Evolutionary conservation across 2,329 filamentous ascomycete species (phyloP).

Genomic region (Epichloe glyceriae): DNA sequence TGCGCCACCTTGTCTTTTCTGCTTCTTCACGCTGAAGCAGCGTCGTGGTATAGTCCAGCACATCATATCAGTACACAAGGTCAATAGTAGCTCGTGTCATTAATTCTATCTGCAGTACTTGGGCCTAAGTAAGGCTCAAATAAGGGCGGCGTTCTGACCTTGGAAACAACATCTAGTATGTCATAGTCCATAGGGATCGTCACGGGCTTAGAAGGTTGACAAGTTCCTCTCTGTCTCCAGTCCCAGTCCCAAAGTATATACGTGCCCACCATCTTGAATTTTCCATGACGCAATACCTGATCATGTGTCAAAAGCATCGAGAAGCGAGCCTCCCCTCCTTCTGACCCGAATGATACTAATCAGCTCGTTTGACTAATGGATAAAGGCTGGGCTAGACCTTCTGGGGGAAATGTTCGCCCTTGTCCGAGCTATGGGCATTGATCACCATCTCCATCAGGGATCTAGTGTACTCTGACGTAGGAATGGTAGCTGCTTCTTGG

Average conservation of each 20-base stretch:
- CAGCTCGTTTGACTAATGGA: neutral
- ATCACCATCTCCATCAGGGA: slow-evolving; percentile 1
- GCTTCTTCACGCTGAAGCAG: too few relatives aligned
- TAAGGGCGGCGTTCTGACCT: too few relatives aligned
- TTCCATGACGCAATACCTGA: neutral
- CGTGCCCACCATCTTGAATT: neutral
- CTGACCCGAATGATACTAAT: neutral
- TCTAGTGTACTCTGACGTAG: neutral
- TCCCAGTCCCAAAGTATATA: neutral
- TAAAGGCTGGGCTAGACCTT: neutral
- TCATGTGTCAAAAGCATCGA: neutral
- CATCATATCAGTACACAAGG: slow-evolving; percentile 8
- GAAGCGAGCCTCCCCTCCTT: neutral
- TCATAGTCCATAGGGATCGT: too few relatives aligned
- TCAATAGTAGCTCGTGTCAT: neutral
- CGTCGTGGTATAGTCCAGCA: slow-evolving; percentile 8
- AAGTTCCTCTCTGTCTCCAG: neutral
- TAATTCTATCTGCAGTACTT: neutral
- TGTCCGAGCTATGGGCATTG: neutral
- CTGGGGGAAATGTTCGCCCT: neutral
- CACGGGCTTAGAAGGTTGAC: too few relatives aligned
- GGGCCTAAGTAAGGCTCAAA: too few relatives aligned
- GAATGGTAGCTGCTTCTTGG: neutral
- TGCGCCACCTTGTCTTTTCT: too few relatives aligned
- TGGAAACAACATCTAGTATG: too few relatives aligned